Evolutionary conservation across 108 stramenopile genomes (phyloP).

Genomic region (Skeletonema potamos): DNA sequence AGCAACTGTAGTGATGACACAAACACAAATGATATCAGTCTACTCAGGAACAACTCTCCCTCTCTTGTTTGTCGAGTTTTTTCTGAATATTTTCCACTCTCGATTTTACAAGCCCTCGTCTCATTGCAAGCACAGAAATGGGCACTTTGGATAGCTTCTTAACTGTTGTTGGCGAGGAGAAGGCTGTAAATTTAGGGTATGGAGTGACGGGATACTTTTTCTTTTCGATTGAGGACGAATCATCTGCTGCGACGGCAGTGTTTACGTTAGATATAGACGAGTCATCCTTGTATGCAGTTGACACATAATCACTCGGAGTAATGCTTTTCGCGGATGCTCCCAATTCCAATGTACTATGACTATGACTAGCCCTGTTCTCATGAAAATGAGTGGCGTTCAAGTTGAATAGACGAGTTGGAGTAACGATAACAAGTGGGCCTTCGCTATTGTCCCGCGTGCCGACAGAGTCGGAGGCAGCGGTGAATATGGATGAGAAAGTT

Average conservation of each 20-base stretch:
- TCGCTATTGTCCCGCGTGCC: background rate
- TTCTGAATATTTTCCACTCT: background rate
- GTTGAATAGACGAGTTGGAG: background rate
- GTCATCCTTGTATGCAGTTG: background rate
- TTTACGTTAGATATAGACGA: background rate
- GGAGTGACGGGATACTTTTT: background rate
- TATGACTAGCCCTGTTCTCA: too few relatives aligned
- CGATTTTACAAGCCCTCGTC: background rate
- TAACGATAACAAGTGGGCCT: too few relatives aligned
- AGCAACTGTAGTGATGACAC: too few relatives aligned
- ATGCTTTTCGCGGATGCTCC: too few relatives aligned
- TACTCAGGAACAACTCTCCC: background rate
- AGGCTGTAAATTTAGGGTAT: background rate
- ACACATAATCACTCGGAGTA: too few relatives aligned
- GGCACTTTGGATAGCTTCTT: background rate
- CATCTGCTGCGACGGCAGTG: background rate
- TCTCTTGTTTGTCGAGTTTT: background rate
- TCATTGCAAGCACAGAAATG: background rate
- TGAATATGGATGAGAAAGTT: background rate
- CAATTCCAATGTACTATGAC: background rate
- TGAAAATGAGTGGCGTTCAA: background rate
- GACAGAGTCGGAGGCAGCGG: background rate
- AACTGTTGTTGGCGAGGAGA: background rate
- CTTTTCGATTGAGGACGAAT: background rate
- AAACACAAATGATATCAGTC: too few relatives aligned